Conservation (phyloP, 495 filamentous ascomycete species). For the Xylaria bambusicola region DNA sequence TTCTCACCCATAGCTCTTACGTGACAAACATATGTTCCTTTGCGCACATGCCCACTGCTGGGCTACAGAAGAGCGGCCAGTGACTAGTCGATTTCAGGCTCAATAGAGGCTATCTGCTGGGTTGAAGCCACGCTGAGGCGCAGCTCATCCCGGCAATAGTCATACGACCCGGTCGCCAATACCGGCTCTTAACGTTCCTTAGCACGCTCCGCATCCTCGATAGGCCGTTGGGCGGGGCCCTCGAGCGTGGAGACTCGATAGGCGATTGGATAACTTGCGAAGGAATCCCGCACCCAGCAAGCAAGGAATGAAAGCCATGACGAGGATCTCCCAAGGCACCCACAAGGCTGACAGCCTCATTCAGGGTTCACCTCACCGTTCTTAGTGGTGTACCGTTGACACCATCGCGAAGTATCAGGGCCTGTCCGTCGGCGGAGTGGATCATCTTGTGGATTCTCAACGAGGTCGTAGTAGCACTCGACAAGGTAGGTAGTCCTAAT, state of each 20-base stretch:
- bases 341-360: constrained; percentile 28
- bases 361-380: constrained; percentile 3
- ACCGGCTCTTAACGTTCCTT: constrained; percentile 1
- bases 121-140: constrained; percentile 37
- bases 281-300: constrained; percentile 26
- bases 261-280: constrained; percentile 36
- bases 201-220: neutral
- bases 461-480: neutral
- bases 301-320: constrained; percentile 14
- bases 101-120: constrained; percentile 24
- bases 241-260: constrained; percentile 17
- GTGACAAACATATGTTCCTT: constrained; percentile 2
- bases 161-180: constrained; percentile 23
- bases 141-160: constrained; percentile 25
- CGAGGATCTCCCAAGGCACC: constrained; percentile 22
- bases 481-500: constrained; percentile 5
- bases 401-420: neutral
- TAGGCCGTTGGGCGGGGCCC: constrained; percentile 2
- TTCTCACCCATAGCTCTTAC: neutral
- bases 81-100: constrained; percentile 21
- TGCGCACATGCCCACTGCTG: constrained; percentile 21
- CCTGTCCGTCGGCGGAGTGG: constrained; percentile 7
- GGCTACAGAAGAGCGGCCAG: constrained; percentile 19
- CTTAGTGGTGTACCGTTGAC: constrained; percentile 7
- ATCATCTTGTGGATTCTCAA: constrained; percentile 2